These are phyloP conservation scores for Thalassia testudinum DNA, from an alignment of 116 monocot species.

Conservation along the genomic window DNA sequence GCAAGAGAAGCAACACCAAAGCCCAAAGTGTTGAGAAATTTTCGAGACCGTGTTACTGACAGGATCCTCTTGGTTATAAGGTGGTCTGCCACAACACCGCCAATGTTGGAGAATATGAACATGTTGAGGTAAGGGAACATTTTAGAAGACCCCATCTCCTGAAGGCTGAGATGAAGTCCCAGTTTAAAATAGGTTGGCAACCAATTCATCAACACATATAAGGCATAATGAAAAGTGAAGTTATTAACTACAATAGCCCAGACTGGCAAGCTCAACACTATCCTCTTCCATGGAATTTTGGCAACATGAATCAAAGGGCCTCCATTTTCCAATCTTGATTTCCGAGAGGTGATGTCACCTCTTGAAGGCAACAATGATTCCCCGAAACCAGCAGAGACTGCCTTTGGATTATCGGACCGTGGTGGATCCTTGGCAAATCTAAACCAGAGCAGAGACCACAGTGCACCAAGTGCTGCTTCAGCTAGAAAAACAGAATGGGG, in stretches of 20 bases:
- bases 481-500: conserved; percentile 29
- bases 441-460: conserved; percentile 33
- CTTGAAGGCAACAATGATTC: conserved; percentile 10
- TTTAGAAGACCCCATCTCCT: conserved; percentile 46
- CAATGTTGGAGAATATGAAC: conserved; percentile 40
- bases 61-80: conserved; percentile 23
- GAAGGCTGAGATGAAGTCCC: conserved; percentile 33
- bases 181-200: conserved; percentile 36
- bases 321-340: conserved; percentile 13
- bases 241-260: conserved; percentile 43
- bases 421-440: conserved; percentile 26
- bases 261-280: conserved; percentile 24
- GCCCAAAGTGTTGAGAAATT: conserved; percentile 28
- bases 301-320: conserved; percentile 4
- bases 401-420: conserved; percentile 17
- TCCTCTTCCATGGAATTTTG: conserved; percentile 30
- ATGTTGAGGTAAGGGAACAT: conserved; percentile 46
- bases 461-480: conserved; percentile 25
- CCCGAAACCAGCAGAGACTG: conserved; percentile 18
- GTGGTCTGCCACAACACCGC: conserved; percentile 28
- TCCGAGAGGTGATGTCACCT: conserved; percentile 3
- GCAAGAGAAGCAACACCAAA: conserved; percentile 22
- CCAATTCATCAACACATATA: conserved; percentile 50
- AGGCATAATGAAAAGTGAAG: conserved; percentile 40
- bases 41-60: conserved; percentile 22